Conservation (phyloP, 208 protist species). For the Angomonas ambiguus region DNA sequence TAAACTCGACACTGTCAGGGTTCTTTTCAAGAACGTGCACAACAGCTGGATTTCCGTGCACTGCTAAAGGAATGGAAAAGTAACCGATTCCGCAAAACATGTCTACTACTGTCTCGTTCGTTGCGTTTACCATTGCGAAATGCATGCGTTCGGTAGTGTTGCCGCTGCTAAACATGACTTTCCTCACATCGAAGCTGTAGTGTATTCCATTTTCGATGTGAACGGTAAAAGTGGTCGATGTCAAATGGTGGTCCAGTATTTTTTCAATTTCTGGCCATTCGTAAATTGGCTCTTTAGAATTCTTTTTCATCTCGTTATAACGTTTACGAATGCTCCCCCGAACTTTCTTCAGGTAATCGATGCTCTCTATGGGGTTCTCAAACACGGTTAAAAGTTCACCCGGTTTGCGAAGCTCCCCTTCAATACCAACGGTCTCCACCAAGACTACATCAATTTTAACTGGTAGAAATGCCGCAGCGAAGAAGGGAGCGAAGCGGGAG, state of each 20-base stretch:
- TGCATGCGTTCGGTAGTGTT: constrained; percentile 92
- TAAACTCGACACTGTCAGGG: constrained; percentile 59
- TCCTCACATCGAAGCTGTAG: constrained; percentile 83
- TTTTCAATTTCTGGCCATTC: constrained; percentile 13
- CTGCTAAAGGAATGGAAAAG: constrained; percentile 84
- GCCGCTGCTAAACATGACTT: constrained; percentile 91
- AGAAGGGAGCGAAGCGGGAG: constrained; percentile 27
- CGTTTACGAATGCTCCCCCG: not conserved
- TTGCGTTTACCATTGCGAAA: constrained; percentile 54
- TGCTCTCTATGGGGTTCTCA: constrained; percentile 4
- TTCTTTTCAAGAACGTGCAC: constrained; percentile 91
- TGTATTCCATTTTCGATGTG: constrained; percentile 87
- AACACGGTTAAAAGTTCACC: constrained; percentile 34
- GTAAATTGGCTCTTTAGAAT: constrained; percentile 8
- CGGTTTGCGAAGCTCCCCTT: constrained; percentile 71
- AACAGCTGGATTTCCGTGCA: constrained; percentile 44
- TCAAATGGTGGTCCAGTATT: constrained; percentile 19
- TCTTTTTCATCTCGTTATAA: not conserved
- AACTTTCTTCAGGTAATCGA: constrained; percentile 4
- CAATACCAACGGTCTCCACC: constrained; percentile 62
- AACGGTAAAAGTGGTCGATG: constrained; percentile 67
- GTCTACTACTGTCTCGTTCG: constrained; percentile 84
- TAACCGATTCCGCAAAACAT: constrained; percentile 93
- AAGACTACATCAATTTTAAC: constrained; percentile 71
- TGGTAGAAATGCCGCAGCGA: constrained; percentile 61